Evolutionary conservation across 2,329 filamentous ascomycete genomes (phyloP).

Genomic region (Talaromyces sp.): DNA sequence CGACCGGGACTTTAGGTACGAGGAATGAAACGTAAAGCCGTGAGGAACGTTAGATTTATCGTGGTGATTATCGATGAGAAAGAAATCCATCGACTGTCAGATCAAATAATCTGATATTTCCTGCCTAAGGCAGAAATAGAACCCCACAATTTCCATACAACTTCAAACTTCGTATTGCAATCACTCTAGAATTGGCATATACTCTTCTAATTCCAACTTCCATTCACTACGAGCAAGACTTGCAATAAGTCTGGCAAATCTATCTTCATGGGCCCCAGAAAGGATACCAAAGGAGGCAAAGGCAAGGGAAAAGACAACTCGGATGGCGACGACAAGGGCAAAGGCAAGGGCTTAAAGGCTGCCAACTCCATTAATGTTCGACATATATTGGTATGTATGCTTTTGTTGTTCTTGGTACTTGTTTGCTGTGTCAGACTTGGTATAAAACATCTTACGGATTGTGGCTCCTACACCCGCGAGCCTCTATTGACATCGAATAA

Average conservation of each 20-base stretch:
- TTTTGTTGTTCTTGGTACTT: background rate
- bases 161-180: background rate
- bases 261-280: slow-evolving; percentile 40
- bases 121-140: slow-evolving; percentile 7
- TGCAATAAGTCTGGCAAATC: background rate
- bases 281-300: slow-evolving; percentile 35
- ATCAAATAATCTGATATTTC: background rate
- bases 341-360: slow-evolving; percentile 49
- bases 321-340: slow-evolving; percentile 37
- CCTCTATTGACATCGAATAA: background rate
- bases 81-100: background rate
- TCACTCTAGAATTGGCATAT: background rate
- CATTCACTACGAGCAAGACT: background rate
- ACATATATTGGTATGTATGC: slow-evolving; percentile 54
- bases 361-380: slow-evolving; percentile 63
- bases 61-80: background rate
- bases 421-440: background rate
- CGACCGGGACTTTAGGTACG: background rate
- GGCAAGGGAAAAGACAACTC: slow-evolving; percentile 39
- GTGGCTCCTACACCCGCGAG: background rate
- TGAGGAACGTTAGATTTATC: background rate
- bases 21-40: background rate
- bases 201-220: background rate
- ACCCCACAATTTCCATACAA: slow-evolving; percentile 9
- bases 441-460: background rate